Evolutionary conservation across 73 alveolate species (phyloP).

Genomic region (Paramecium octaurelia): DNA sequence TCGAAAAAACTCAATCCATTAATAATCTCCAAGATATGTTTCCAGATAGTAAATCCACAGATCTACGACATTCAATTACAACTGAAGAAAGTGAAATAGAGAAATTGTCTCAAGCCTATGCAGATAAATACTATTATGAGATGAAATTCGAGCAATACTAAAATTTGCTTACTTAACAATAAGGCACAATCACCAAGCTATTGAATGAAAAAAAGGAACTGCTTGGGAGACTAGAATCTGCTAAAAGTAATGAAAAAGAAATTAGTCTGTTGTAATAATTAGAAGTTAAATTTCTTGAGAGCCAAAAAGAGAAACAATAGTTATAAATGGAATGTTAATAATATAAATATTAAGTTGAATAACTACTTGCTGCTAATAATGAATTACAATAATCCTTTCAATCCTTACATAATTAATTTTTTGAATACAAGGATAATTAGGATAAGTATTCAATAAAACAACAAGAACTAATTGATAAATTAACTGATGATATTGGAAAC

Average conservation of each 20-base stretch:
- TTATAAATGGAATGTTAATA: background rate
- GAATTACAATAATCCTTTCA: background rate
- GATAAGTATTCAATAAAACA: background rate
- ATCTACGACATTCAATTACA: background rate
- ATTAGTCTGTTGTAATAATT: background rate
- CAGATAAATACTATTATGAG: conserved; percentile 43
- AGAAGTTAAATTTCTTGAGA: background rate
- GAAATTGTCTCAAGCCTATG: conserved; percentile 25
- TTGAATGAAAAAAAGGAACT: background rate
- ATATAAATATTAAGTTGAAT: background rate
- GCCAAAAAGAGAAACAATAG: background rate
- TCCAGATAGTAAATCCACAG: background rate
- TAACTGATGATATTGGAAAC: background rate
- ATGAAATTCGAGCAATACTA: conserved; percentile 30
- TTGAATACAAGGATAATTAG: background rate
- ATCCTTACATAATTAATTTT: background rate
- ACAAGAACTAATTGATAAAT: background rate
- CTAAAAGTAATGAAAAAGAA: background rate
- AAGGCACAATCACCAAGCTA: background rate
- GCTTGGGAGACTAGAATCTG: background rate
- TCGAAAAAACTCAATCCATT: conserved; percentile 4
- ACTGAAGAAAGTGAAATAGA: conserved; percentile 23
- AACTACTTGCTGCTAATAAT: background rate
- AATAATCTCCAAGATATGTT: background rate
- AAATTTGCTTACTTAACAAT: background rate